Conservation (phyloP, 2,329 filamentous ascomycete species). For the Colletotrichum truncatum region DNA sequence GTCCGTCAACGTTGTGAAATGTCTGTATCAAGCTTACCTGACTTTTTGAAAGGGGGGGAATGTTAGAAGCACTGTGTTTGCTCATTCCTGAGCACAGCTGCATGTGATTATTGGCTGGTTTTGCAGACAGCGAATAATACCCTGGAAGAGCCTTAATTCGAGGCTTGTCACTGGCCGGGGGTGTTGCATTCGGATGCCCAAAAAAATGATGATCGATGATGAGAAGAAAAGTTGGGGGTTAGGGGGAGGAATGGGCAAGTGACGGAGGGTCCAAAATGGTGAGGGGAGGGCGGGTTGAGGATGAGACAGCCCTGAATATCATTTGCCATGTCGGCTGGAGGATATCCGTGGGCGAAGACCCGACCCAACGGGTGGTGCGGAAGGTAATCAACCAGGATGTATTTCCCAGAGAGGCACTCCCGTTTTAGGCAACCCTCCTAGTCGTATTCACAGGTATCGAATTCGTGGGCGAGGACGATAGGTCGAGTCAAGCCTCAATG, state of each 20-base stretch:
- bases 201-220: constrained; percentile 3
- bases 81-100: neutral
- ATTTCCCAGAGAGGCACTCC: neutral
- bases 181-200: neutral
- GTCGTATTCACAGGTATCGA: neutral
- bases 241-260: constrained; percentile 4
- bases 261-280: constrained; percentile 17
- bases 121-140: neutral
- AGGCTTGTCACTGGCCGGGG: neutral
- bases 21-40: neutral
- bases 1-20: neutral
- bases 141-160: neutral
- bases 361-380: neutral
- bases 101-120: neutral
- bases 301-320: constrained; percentile 10
- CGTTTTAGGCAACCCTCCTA: neutral
- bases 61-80: neutral
- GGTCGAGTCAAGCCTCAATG: neutral
- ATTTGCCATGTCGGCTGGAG: constrained; percentile 15
- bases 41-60: neutral
- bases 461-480: neutral
- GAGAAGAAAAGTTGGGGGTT: constrained; percentile 1
- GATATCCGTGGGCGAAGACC: neutral
- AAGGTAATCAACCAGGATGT: neutral
- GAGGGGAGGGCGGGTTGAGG: constrained; percentile 7